These are phyloP conservation scores for Blumeria graminis DNA, from an alignment of 2,329 filamentous ascomycete species.

Conservation along the genomic window DNA sequence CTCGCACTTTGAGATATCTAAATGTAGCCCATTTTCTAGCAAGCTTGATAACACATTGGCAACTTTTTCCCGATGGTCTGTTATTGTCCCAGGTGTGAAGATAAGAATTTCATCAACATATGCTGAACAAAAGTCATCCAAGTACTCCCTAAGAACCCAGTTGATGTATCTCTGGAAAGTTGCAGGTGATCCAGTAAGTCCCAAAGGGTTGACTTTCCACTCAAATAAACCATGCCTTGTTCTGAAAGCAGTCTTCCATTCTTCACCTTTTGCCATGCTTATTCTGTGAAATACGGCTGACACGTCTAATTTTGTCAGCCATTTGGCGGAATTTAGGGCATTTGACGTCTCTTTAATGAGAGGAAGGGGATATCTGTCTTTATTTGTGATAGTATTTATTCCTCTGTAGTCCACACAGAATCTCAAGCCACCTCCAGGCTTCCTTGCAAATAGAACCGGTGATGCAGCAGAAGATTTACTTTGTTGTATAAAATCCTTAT, in stretches of 20 bases:
- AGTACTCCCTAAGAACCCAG: too few relatives aligned
- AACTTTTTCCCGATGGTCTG: too few relatives aligned
- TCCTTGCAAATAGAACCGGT: not conserved
- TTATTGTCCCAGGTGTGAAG: too few relatives aligned
- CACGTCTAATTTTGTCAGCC: not conserved
- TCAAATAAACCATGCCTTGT: not conserved
- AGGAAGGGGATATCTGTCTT: not conserved
- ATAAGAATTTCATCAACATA: too few relatives aligned
- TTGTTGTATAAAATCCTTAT: not conserved
- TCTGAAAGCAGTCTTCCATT: not conserved
- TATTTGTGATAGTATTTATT: not conserved
- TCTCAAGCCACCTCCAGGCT: not conserved
- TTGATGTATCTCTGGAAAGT: slow-evolving; percentile 3
- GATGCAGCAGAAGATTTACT: not conserved
- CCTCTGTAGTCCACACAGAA: not conserved
- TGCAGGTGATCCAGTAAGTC: not conserved
- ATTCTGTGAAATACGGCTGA: not conserved
- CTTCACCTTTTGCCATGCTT: not conserved
- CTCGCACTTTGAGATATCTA: not conserved
- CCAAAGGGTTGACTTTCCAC: slow-evolving; percentile 2
- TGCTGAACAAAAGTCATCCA: too few relatives aligned
- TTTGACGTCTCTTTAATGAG: not conserved
- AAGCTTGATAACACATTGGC: too few relatives aligned
- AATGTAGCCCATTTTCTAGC: not conserved
- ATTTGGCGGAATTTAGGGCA: not conserved